phyloP scores from a whole-genome alignment of 257 asterid genomes.

The Nicotiana benthamiana region DNA sequence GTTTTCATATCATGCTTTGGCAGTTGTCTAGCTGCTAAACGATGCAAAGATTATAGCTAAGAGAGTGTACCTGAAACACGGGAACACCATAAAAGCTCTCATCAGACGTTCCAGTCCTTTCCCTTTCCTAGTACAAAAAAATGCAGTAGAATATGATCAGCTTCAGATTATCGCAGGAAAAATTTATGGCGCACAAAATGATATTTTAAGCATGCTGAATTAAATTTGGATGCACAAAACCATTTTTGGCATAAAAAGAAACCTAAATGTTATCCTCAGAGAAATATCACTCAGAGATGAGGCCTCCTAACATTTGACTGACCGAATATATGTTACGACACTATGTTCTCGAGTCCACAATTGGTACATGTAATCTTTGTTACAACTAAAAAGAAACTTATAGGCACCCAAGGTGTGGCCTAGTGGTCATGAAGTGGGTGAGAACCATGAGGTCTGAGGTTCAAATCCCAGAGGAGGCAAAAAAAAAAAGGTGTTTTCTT shows the following conservation, averaged over 20 bases:
- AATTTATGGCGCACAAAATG: neutral
- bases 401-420: too few relatives aligned
- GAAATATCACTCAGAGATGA: neutral
- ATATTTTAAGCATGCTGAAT: neutral
- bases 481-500: too few relatives aligned
- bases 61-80: slow-evolving; percentile 64
- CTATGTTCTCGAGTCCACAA: slow-evolving; percentile 1
- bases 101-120: slow-evolving; percentile 41
- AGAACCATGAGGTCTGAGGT: too few relatives aligned
- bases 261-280: neutral
- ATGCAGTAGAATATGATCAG: slow-evolving; percentile 5
- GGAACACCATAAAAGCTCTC: slow-evolving; percentile 83
- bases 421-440: too few relatives aligned
- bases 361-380: neutral
- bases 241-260: neutral
- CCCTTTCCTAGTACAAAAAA: slow-evolving; percentile 42
- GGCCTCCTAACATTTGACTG: neutral
- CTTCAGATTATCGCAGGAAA: neutral
- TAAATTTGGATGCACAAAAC: neutral
- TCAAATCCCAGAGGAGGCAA: too few relatives aligned
- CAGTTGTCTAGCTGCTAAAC: neutral
- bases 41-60: neutral
- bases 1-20: neutral
- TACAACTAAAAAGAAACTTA: neutral
- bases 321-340: neutral